Percentiles rank a stretch among this genome's conserved stretches.
These are phyloP conservation scores for Quercus lobata DNA, from an alignment of 331 rosid species.

Conservation along the genomic window DNA sequence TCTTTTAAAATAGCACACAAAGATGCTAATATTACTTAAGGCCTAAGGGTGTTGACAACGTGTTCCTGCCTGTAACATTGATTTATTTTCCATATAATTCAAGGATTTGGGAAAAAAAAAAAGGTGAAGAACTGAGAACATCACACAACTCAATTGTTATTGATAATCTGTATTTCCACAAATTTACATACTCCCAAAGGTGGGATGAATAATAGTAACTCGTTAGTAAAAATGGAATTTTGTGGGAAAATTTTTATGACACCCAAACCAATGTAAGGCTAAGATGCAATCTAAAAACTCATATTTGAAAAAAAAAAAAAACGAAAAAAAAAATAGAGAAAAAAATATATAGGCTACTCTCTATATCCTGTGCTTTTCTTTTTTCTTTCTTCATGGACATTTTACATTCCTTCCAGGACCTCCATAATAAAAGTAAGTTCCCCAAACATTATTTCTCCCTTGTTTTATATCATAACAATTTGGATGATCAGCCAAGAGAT, in stretches of 20 bases:
- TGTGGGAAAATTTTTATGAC: slow-evolving; percentile 25
- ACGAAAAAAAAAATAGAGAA: not conserved
- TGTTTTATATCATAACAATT: slow-evolving; percentile 80
- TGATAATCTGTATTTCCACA: slow-evolving; percentile 26
- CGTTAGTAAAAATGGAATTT: slow-evolving; percentile 18
- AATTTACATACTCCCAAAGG: slow-evolving; percentile 42
- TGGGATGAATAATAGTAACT: slow-evolving; percentile 27
- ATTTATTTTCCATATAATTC: not conserved
- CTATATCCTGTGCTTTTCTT: not conserved
- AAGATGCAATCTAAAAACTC: slow-evolving; percentile 26
- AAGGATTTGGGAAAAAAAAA: not conserved
- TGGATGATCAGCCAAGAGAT: slow-evolving; percentile 76
- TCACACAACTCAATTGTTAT: slow-evolving; percentile 18
- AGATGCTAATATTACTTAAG: too few species aligned
- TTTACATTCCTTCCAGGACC: slow-evolving; percentile 98
- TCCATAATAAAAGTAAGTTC: slow-evolving; percentile 94
- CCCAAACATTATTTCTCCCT: slow-evolving; percentile 78
- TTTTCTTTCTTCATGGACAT: slow-evolving; percentile 59
- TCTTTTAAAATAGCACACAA: too few species aligned
- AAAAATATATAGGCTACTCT: not conserved
- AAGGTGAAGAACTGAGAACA: not conserved
- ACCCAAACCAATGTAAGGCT: slow-evolving; percentile 37
- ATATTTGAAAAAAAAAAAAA: not conserved
- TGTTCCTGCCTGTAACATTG: not conserved
- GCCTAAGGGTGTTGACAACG: not conserved